These are phyloP conservation scores for Mortierella polycephala DNA, from an alignment of 371 early-diverging fungal genomes.

Conservation along the genomic window DNA sequence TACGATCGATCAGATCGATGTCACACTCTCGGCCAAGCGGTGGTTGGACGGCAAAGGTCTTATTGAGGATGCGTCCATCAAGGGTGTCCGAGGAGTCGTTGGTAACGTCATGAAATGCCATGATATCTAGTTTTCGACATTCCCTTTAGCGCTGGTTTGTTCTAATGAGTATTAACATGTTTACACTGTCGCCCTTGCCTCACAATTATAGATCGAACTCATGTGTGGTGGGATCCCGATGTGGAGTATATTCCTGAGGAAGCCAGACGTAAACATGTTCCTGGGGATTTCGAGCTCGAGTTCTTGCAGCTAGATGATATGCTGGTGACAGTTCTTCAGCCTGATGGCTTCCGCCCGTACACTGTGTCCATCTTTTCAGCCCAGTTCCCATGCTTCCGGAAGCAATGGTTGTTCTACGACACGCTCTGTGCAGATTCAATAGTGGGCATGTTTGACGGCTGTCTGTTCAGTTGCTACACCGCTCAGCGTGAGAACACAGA, in stretches of 20 bases:
- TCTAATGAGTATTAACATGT: not conserved
- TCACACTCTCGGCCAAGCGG: conserved; percentile 86
- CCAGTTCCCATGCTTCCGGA: conserved; percentile 82
- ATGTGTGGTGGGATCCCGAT: conserved; percentile 83
- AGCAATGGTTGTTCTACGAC: conserved; percentile 95
- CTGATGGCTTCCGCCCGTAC: conserved; percentile 87
- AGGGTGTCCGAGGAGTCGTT: conserved; percentile 90
- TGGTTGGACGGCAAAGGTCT: conserved; percentile 95
- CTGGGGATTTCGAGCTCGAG: conserved; percentile 90
- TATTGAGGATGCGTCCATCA: conserved; percentile 82
- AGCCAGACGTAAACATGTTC: conserved; percentile 72
- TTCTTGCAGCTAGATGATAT: conserved; percentile 75
- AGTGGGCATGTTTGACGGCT: conserved; percentile 94
- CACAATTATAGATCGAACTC: conserved; percentile 73
- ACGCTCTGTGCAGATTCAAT: conserved; percentile 89
- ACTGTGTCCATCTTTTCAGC: conserved; percentile 90
- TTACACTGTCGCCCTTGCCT: not conserved
- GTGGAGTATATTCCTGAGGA: conserved; percentile 71
- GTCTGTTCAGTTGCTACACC: conserved; percentile 91
- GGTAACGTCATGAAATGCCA: conserved; percentile 31
- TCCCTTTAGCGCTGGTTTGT: not conserved
- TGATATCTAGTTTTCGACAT: not conserved
- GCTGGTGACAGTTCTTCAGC: conserved; percentile 81
- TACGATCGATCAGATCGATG: conserved; percentile 84
- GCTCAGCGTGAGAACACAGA: conserved; percentile 76